Base-by-base conservation (phyloP, 129 eudicot genomes). In the Rutidosis leptorrhynchoides region DNA sequence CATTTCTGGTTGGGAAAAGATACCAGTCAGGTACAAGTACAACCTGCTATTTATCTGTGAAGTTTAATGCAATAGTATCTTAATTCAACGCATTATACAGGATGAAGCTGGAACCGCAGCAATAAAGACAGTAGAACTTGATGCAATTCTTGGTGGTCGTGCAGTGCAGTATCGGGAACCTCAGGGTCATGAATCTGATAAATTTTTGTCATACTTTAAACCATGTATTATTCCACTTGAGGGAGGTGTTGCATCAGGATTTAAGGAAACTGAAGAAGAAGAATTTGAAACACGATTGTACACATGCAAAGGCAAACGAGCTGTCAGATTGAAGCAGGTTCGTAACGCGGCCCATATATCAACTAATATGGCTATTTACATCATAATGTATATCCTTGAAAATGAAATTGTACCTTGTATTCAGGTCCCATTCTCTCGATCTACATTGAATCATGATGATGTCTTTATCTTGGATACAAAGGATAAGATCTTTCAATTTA, bases 101-200 rank as follows among this genome's bases (percentile, higher is more conserved):
- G 99, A 94, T 83, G 99, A 94, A 85, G 94, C 97, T 43, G 99
- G 99, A 63, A 79, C 95, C 5, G 96, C 99, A 58, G 96, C 99
- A 26, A 89, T 94, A 61, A 94, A 94, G 80, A 86, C 99, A 40
- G 96, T 94, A 60, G 99, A 94, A 67, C 97, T 94, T 61, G 99
- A 94, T 68, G 95, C 90, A 16, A 52, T 78, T 82, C 97, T 94
- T 80, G 99, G 99, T 22, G 98, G 98, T 23, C 90, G 94, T 76
- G 98, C 98, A 21, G 96, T 92, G 43, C 98, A 92, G 80, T 73
- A 92, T 69, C 83, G 98, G 72, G 98, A 92, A 77, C 82, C 81
- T 57, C 98, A 92, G 82, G 98, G 95, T 23, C 86, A 88, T 42
- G 98, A 92, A 68, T 88, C 96, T 66, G 96, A 92, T 82, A 92